These are phyloP conservation scores for Sambucus nigra DNA, from an alignment of 129 eudicot species.

Conservation along the genomic window DNA sequence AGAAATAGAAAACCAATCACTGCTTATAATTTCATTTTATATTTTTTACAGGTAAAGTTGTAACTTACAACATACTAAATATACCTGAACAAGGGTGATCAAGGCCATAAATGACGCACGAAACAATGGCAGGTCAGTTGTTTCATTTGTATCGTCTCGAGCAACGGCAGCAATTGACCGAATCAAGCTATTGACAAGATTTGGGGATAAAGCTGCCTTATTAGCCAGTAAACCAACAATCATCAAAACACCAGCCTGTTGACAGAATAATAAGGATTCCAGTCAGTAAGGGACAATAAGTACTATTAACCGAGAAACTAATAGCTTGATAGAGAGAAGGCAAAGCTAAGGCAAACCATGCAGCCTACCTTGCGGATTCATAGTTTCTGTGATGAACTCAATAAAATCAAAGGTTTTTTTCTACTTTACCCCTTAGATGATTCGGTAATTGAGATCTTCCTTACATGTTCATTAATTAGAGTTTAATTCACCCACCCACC, in stretches of 20 bases:
- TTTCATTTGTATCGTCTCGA: conserved; percentile 44
- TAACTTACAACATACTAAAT: not conserved
- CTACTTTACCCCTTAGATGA: too few species aligned
- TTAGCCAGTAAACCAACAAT: conserved; percentile 63
- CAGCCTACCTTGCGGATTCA: too few species aligned
- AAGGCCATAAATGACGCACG: conserved; percentile 63
- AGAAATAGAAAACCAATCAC: not conserved
- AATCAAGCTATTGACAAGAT: conserved; percentile 57
- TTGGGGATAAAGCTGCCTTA: conserved; percentile 52
- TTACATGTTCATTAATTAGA: too few species aligned
- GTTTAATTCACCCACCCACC: too few species aligned
- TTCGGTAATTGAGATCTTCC: too few species aligned
- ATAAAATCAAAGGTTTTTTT: too few species aligned
- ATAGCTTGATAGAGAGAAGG: not conserved
- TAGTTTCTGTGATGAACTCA: too few species aligned
- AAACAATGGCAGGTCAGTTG: conserved; percentile 56
- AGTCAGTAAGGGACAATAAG: conserved; percentile 4
- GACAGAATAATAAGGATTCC: not conserved
- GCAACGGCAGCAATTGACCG: conserved; percentile 61
- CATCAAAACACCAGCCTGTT: conserved; percentile 83
- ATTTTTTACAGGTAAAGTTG: not conserved
- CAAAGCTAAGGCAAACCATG: too few species aligned
- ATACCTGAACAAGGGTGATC: conserved; percentile 75
- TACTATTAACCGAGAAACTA: not conserved
- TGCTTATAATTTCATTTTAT: not conserved